phyloP scores from a whole-genome alignment of 768 basidiomycete species.

The Lactarius trivialis region DNA sequence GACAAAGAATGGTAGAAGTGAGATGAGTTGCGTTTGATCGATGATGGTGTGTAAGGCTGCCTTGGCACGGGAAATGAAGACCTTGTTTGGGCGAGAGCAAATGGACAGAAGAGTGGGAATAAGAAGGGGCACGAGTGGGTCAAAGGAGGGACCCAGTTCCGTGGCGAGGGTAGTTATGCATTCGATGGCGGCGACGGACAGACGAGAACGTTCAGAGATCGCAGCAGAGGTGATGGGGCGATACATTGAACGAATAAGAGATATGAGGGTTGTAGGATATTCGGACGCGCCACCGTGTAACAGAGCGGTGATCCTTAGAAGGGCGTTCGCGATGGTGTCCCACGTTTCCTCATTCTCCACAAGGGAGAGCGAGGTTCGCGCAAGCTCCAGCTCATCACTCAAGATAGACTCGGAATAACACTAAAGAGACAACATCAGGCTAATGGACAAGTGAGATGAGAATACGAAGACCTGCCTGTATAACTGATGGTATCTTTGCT shows the following conservation, averaged over 20 bases:
- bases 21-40: slow-evolving; percentile 59
- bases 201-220: slow-evolving; percentile 65
- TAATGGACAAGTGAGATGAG: background rate
- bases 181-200: slow-evolving; percentile 63
- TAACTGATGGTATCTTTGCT: slow-evolving; percentile 15
- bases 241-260: slow-evolving; percentile 44
- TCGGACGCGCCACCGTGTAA: slow-evolving; percentile 49
- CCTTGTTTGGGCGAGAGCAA: slow-evolving; percentile 72
- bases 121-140: slow-evolving; percentile 58
- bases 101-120: slow-evolving; percentile 61
- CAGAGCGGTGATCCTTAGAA: slow-evolving; percentile 41
- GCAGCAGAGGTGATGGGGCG: slow-evolving; percentile 52
- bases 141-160: slow-evolving; percentile 56
- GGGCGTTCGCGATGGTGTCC: slow-evolving; percentile 54
- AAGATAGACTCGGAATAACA: slow-evolving; percentile 21
- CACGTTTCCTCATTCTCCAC: slow-evolving; percentile 75
- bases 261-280: slow-evolving; percentile 44
- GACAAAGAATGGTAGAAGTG: slow-evolving; percentile 53
- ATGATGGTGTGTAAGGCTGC: slow-evolving; percentile 54
- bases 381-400: slow-evolving; percentile 20
- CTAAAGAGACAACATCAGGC: background rate
- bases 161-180: slow-evolving; percentile 48
- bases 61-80: slow-evolving; percentile 61
- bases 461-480: background rate
- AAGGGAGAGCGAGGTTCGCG: slow-evolving; percentile 38